A percentile compares a stretch with the other conserved stretches of the same genome.
Conservation (phyloP, 495 filamentous ascomycete genomes). For the Diplogelasinospora grovesii region DNA sequence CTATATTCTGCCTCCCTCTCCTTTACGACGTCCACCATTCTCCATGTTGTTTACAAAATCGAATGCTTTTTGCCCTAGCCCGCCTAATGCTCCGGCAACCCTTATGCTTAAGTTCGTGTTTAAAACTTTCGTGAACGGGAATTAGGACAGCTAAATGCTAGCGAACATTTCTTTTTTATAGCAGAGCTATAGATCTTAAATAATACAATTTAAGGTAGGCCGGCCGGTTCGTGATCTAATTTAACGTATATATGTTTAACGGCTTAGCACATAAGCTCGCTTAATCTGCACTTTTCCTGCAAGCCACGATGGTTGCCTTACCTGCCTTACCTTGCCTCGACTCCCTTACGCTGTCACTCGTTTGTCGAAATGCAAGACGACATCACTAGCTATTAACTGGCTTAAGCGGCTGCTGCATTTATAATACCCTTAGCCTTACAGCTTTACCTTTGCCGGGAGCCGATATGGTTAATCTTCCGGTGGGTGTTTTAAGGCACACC, state of each 20-base stretch:
- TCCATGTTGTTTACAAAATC: too few relatives aligned
- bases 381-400: not conserved
- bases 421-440: not conserved
- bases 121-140: not conserved
- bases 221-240: not conserved
- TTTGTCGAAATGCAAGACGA: slow-evolving; percentile 1
- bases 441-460: not conserved
- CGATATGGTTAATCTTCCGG: too few relatives aligned
- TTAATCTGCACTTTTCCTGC: slow-evolving; percentile 1
- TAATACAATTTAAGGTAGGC: not conserved
- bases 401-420: not conserved
- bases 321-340: not conserved
- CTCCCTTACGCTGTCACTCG: not conserved
- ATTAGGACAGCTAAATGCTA: not conserved
- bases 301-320: slow-evolving; percentile 2
- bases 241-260: not conserved
- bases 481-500: not conserved
- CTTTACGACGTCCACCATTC: too few relatives aligned
- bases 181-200: not conserved
- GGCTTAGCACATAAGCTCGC: not conserved
- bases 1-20: too few relatives aligned
- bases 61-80: too few relatives aligned
- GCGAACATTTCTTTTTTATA: not conserved
- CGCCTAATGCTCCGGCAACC: too few relatives aligned
- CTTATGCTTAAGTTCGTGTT: not conserved